These are phyloP conservation scores for Helianthus tuberosus DNA, from an alignment of 129 eudicot genomes.

Conservation along the genomic window DNA sequence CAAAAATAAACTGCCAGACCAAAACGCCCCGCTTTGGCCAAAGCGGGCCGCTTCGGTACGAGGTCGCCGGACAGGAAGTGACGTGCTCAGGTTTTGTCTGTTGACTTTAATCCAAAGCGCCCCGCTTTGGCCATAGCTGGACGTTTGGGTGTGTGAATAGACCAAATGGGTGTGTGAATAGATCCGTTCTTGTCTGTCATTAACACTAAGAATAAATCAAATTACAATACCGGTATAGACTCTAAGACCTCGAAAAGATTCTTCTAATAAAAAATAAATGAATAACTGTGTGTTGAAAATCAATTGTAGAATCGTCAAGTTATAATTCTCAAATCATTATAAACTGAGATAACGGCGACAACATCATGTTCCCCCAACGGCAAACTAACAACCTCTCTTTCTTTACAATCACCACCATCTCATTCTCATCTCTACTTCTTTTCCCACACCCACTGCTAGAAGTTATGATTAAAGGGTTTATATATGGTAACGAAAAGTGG, in stretches of 20 bases:
- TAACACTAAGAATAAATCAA: neutral
- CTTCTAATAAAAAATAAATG: neutral
- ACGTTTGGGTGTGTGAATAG: no score
- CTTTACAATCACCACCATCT: conserved; percentile 20
- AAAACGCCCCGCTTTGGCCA: no score
- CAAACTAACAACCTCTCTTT: conserved; percentile 9
- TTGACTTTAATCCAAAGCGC: no score
- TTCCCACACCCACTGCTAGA: neutral
- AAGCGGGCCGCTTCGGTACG: no score
- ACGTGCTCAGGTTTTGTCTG: no score
- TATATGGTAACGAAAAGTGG: neutral
- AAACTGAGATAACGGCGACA: conserved; percentile 8
- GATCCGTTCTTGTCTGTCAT: no score
- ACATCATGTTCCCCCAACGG: neutral
- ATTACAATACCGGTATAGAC: neutral
- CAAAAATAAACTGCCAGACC: no score
- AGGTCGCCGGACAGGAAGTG: no score
- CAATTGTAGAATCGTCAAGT: neutral
- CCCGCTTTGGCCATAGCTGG: no score
- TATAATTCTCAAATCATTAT: neutral
- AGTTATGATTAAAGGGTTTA: neutral
- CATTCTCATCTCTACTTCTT: conserved; percentile 16
- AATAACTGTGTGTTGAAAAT: neutral
- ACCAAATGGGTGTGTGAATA: no score
- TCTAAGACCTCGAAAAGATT: neutral